A percentile compares a stretch with the other conserved stretches of the same genome.
These are phyloP conservation scores for Tubosaeta brunneosetosa DNA, from an alignment of 768 basidiomycete species.

Conservation along the genomic window DNA sequence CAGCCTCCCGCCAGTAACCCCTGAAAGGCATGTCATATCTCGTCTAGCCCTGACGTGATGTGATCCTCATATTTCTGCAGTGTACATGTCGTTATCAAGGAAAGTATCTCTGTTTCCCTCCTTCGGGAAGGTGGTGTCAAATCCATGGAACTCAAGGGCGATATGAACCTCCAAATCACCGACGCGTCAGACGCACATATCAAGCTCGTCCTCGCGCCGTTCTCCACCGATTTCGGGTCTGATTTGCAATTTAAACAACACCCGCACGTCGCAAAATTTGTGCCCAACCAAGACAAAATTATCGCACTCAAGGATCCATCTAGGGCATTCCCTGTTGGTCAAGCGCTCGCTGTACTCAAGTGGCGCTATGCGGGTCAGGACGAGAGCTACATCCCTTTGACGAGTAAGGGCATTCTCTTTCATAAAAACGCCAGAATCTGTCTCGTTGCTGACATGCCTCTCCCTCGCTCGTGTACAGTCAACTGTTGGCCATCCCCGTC, in stretches of 20 bases:
- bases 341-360: slow-evolving; percentile 81
- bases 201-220: slow-evolving; percentile 57
- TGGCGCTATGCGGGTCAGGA: slow-evolving; percentile 92
- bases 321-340: slow-evolving; percentile 81
- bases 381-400: slow-evolving; percentile 86
- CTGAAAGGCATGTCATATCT: slow-evolving; percentile 55
- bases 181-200: slow-evolving; percentile 72
- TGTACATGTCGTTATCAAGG: slow-evolving; percentile 82
- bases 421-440: background rate
- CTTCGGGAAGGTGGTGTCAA: slow-evolving; percentile 89
- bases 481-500: slow-evolving; percentile 96
- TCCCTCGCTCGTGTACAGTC: slow-evolving; percentile 45
- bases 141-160: slow-evolving; percentile 88
- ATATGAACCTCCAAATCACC: slow-evolving; percentile 86
- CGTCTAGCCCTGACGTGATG: background rate
- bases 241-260: slow-evolving; percentile 95
- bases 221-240: slow-evolving; percentile 54
- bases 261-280: slow-evolving; percentile 88
- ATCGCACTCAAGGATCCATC: slow-evolving; percentile 82
- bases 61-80: slow-evolving; percentile 36
- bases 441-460: background rate
- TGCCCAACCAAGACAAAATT: slow-evolving; percentile 57
- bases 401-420: slow-evolving; percentile 53
- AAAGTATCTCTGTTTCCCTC: slow-evolving; percentile 74
- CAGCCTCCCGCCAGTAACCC: slow-evolving; percentile 68